These are phyloP conservation scores for Quillaja saponaria DNA, from an alignment of 306 rosid species.

Conservation along the genomic window DNA sequence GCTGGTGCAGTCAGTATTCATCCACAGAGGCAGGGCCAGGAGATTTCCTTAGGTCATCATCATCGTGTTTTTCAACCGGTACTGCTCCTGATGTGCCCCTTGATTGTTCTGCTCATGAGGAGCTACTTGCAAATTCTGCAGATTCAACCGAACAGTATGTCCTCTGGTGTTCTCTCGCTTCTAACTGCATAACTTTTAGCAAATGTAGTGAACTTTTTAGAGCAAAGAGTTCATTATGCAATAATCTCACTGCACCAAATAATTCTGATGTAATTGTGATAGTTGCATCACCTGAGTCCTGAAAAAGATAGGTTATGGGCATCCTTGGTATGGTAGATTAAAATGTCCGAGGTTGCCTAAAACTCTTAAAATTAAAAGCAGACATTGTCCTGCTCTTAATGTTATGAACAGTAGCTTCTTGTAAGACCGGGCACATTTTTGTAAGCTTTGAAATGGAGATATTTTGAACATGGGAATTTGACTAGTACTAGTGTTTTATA, in stretches of 20 bases:
- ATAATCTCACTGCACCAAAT: background rate
- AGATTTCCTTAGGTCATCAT: conserved; percentile 56
- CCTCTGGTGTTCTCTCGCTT: conserved; percentile 11
- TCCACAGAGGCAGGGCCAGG: conserved; percentile 47
- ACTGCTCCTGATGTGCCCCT: conserved; percentile 72
- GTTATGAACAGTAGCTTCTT: too few relatives aligned
- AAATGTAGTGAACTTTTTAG: background rate
- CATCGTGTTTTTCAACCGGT: conserved; percentile 56
- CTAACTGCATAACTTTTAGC: background rate
- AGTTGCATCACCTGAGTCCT: too few relatives aligned
- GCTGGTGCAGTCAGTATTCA: conserved; percentile 40
- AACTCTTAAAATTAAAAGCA: too few relatives aligned
- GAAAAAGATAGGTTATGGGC: too few relatives aligned
- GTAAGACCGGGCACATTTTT: too few relatives aligned
- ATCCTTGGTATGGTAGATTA: too few relatives aligned
- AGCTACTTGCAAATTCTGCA: conserved; percentile 50
- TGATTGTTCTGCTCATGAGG: conserved; percentile 70
- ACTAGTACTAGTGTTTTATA: conserved; percentile 1
- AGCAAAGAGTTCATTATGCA: background rate
- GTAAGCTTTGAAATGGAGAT: too few relatives aligned
- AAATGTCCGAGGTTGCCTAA: too few relatives aligned
- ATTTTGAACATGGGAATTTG: conserved; percentile 10
- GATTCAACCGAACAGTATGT: conserved; percentile 78
- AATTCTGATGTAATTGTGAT: too few relatives aligned
- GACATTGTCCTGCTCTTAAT: too few relatives aligned